These are phyloP conservation scores for Solanum dulcamara DNA, from an alignment of 257 asterid species.

Conservation along the genomic window DNA sequence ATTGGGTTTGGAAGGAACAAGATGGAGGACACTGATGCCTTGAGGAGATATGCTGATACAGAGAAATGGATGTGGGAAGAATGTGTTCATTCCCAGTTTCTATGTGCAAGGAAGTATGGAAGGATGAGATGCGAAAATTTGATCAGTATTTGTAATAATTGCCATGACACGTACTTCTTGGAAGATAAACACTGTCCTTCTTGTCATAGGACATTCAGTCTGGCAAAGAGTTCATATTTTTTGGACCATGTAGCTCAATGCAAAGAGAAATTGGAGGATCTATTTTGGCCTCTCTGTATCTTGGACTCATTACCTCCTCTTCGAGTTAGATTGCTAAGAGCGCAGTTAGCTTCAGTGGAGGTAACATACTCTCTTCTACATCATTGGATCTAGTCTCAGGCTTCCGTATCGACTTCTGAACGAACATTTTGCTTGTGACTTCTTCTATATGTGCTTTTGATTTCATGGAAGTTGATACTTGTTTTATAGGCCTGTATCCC, in stretches of 20 bases:
- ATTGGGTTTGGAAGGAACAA: conserved; percentile 19
- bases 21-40: conserved; percentile 19
- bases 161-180: conserved; percentile 31
- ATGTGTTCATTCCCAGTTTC: conserved; percentile 27
- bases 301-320: conserved; percentile 35
- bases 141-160: conserved; percentile 43
- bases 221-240: conserved; percentile 11
- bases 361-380: conserved; percentile 17
- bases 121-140: conserved; percentile 29
- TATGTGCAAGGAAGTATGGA: conserved; percentile 39
- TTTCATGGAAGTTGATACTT: conserved; percentile 1
- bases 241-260: conserved; percentile 35
- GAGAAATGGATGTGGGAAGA: conserved; percentile 76
- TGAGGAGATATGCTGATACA: conserved; percentile 35
- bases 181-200: conserved; percentile 45
- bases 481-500: conserved; percentile 59
- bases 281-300: not conserved
- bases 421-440: not conserved
- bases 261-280: conserved; percentile 25
- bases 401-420: not conserved
- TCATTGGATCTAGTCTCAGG: not conserved
- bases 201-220: conserved; percentile 30
- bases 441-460: not conserved
- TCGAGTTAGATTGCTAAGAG: conserved; percentile 50
- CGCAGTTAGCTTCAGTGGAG: conserved; percentile 62